phyloP scores from a whole-genome alignment of 2,329 filamentous ascomycete genomes.

The Colletotrichum sp. region DNA sequence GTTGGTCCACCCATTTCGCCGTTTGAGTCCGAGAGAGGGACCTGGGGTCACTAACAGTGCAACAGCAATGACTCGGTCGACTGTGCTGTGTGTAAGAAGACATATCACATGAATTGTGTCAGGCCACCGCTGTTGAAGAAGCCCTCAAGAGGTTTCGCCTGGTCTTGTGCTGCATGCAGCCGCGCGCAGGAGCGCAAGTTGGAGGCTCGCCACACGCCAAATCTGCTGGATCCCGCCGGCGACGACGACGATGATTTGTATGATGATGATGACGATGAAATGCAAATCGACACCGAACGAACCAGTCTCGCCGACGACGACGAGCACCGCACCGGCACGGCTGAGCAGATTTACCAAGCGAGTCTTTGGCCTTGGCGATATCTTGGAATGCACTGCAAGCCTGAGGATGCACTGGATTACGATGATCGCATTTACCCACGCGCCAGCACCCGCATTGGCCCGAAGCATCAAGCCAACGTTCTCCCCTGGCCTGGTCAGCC shows the following conservation, averaged over 20 bases:
- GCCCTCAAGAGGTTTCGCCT: constrained; percentile 95
- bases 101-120: constrained; percentile 99
- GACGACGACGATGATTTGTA: constrained; percentile 69
- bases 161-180: constrained; percentile 96
- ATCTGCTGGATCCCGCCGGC: constrained; percentile 70
- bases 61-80: constrained; percentile 90
- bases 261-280: constrained; percentile 76
- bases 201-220: constrained; percentile 87
- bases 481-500: constrained; percentile 84
- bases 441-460: constrained; percentile 89
- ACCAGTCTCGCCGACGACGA: constrained; percentile 69
- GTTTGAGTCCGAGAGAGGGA: constrained; percentile 1
- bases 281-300: constrained; percentile 58
- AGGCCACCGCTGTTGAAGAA: constrained; percentile 92
- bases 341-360: constrained; percentile 89
- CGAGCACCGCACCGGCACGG: constrained; percentile 66
- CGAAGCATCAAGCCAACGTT: constrained; percentile 88
- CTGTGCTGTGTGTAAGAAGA: constrained; percentile 92
- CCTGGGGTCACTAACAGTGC: constrained; percentile 2
- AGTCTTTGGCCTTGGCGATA: constrained; percentile 97
- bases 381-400: constrained; percentile 91
- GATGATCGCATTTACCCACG: constrained; percentile 97
- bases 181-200: constrained; percentile 93
- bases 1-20: constrained; percentile 51
- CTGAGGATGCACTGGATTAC: constrained; percentile 94